Conservation (phyloP, 768 basidiomycete species). For the Kockovaella imperatae region DNA sequence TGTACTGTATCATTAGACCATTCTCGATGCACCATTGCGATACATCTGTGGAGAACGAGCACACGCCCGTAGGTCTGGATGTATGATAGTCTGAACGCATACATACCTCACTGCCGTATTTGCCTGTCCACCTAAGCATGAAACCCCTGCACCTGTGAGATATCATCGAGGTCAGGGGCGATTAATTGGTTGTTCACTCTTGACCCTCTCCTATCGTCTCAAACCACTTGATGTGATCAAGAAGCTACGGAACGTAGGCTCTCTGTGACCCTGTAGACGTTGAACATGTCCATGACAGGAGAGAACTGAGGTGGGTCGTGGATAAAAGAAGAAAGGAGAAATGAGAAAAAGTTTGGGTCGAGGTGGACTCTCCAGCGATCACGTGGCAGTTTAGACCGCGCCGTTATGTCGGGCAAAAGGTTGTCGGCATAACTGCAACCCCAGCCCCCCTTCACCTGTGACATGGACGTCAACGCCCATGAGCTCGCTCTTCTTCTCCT, state of each 20-base stretch:
- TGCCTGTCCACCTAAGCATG: constrained; percentile 22
- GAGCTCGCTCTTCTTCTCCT: constrained; percentile 30
- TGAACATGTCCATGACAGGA: too few relatives aligned
- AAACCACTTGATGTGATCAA: constrained; percentile 1
- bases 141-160: constrained; percentile 12
- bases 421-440: neutral
- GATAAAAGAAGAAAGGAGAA: too few relatives aligned
- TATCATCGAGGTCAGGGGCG: constrained; percentile 10
- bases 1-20: neutral
- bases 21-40: neutral
- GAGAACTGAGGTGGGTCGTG: too few relatives aligned
- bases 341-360: too few relatives aligned
- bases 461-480: constrained; percentile 5
- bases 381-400: too few relatives aligned
- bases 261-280: neutral
- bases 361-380: too few relatives aligned
- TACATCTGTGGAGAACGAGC: neutral
- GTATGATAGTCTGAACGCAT: too few relatives aligned
- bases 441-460: neutral
- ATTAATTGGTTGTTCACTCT: constrained; percentile 23
- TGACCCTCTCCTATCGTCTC: too few relatives aligned
- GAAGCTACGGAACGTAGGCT: neutral
- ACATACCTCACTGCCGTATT: too few relatives aligned
- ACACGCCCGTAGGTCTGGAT: neutral
- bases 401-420: neutral